Evolutionary conservation across 2,329 filamentous ascomycete genomes (phyloP).

Genomic region (Colletotrichum sansevieriae): DNA sequence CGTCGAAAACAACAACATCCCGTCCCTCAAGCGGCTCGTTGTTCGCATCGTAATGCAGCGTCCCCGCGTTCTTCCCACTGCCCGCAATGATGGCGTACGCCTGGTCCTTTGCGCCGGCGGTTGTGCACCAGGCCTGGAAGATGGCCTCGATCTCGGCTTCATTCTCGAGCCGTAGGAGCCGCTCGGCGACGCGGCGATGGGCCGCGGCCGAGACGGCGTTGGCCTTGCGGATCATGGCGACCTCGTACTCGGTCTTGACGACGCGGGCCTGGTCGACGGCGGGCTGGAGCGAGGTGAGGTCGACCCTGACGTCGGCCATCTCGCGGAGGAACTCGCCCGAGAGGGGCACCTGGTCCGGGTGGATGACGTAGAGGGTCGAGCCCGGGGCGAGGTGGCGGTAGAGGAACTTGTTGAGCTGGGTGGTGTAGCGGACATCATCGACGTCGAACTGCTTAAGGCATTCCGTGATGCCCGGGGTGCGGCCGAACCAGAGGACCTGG

Average conservation of each 20-base stretch:
- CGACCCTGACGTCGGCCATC: conserved; percentile 54
- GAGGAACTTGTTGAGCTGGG: conserved; percentile 63
- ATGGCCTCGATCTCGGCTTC: conserved; percentile 88
- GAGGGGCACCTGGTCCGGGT: conserved; percentile 58
- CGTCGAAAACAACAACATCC: conserved; percentile 86
- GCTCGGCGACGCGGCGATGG: conserved; percentile 78
- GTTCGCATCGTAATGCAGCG: conserved; percentile 89
- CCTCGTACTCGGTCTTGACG: conserved; percentile 87
- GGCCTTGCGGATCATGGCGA: conserved; percentile 84
- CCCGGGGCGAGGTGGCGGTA: conserved; percentile 51
- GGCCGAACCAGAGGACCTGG: conserved; percentile 74
- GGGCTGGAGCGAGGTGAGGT: conserved; percentile 68
- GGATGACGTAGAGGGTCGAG: conserved; percentile 59
- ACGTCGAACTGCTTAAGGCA: conserved; percentile 75
- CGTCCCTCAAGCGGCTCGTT: conserved; percentile 77
- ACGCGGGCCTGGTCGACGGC: conserved; percentile 87
- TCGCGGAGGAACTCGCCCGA: conserved; percentile 45
- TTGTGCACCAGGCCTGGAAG: conserved; percentile 80
- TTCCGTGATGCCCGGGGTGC: conserved; percentile 70
- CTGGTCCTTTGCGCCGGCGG: conserved; percentile 79
- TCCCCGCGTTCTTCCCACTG: conserved; percentile 83
- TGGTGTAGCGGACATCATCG: conserved; percentile 75
- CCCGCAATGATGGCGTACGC: conserved; percentile 93
- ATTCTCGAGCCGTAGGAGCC: conserved; percentile 73
- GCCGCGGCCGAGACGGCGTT: conserved; percentile 83